Percentiles rank a stretch among this genome's conserved stretches.
Conservation (phyloP, 2,329 filamentous ascomycete species). For the Exserohilum turcica region DNA sequence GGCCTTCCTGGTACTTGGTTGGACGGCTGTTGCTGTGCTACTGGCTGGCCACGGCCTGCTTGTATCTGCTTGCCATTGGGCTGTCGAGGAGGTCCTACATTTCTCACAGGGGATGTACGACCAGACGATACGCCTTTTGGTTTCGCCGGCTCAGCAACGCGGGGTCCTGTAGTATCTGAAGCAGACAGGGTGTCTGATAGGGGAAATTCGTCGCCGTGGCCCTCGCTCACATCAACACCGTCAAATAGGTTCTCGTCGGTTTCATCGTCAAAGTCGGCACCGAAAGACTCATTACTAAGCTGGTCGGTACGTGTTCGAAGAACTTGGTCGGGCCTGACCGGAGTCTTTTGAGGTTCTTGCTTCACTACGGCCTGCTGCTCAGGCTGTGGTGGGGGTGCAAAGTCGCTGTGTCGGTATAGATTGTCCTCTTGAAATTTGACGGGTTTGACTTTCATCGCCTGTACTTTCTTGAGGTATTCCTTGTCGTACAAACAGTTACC, state of each 20-base stretch:
- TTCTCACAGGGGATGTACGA: conserved; percentile 28
- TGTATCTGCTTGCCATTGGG: conserved; percentile 31
- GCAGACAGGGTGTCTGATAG: conserved; percentile 31
- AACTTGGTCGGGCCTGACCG: conserved; percentile 29
- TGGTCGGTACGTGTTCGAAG: conserved; percentile 40
- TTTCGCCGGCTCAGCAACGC: conserved; percentile 18
- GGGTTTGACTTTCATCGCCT: conserved; percentile 81
- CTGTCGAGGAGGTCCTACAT: conserved; percentile 28
- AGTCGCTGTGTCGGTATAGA: conserved; percentile 81
- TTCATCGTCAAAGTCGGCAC: conserved; percentile 59
- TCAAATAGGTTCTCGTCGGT: conserved; percentile 61
- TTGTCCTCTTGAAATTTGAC: conserved; percentile 78
- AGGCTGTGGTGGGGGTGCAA: conserved; percentile 54
- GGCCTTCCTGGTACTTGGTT: conserved; percentile 29
- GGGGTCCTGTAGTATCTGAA: conserved; percentile 20
- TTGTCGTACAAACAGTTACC: conserved; percentile 99
- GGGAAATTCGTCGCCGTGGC: conserved; percentile 65
- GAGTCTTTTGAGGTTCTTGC: conserved; percentile 32
- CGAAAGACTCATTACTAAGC: conserved; percentile 38
- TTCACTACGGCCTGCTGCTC: conserved; percentile 41
- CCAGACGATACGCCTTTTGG: conserved; percentile 25
- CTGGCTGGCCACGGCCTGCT: conserved; percentile 26
- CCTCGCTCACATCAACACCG: conserved; percentile 61
- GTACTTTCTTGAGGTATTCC: conserved; percentile 87
- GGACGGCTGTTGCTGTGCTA: conserved; percentile 29